A percentile compares a stretch with the other conserved stretches of the same genome.
These are phyloP conservation scores for Porogramme epimiltina DNA, from an alignment of 1,284 basidiomycete species.

Conservation along the genomic window DNA sequence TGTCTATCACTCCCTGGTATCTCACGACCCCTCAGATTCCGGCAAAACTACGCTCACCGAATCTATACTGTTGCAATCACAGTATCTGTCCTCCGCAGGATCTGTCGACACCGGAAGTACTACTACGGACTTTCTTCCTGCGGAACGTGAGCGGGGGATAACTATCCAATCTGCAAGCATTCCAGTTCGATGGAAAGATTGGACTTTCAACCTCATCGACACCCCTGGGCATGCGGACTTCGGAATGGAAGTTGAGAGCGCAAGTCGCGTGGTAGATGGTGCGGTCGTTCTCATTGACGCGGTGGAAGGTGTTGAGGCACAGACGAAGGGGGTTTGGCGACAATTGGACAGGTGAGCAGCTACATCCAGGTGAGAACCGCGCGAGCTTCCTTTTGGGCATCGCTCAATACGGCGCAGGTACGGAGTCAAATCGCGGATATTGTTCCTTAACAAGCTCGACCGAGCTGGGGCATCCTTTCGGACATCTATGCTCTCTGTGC, in stretches of 20 bases:
- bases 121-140: constrained; percentile 88
- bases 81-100: constrained; percentile 73
- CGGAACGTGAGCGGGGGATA: constrained; percentile 87
- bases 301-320: constrained; percentile 89
- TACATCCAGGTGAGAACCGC: constrained; percentile 30
- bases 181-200: constrained; percentile 85
- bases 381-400: background rate
- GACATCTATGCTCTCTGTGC: constrained; percentile 69
- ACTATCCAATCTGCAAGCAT: constrained; percentile 93
- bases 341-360: constrained; percentile 77
- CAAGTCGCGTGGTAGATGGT: constrained; percentile 87
- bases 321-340: constrained; percentile 87
- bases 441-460: constrained; percentile 90
- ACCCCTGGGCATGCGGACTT: constrained; percentile 94
- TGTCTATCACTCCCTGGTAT: background rate
- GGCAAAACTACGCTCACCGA: constrained; percentile 92
- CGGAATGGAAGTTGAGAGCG: constrained; percentile 93
- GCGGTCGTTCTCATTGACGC: constrained; percentile 88
- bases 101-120: constrained; percentile 90
- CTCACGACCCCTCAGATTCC: constrained; percentile 57
- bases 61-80: constrained; percentile 79
- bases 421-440: constrained; percentile 71
- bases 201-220: constrained; percentile 86
- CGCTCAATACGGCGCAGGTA: constrained; percentile 52
- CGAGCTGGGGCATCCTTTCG: constrained; percentile 80